Percentiles rank a stretch among this genome's conserved stretches.
phyloP scores from a whole-genome alignment of 805 yeast genomes.

The Allodekkera sacchari region DNA sequence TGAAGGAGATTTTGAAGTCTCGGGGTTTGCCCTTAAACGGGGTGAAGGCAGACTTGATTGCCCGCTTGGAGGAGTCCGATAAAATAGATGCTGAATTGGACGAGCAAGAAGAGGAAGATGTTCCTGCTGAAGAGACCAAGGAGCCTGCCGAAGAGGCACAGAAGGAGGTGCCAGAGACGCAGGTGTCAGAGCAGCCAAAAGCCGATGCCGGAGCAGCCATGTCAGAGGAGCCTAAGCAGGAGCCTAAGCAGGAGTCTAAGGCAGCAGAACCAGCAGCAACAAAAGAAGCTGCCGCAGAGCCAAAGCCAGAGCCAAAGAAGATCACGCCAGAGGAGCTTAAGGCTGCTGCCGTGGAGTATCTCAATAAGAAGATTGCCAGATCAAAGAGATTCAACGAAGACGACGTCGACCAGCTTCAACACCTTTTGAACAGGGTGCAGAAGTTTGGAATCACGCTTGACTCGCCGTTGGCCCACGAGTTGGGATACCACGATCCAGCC shows the following conservation, averaged over 20 bases:
- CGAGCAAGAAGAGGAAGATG: constrained; percentile 14
- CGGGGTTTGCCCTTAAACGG: constrained; percentile 67
- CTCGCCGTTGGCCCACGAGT: constrained; percentile 57
- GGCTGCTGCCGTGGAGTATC: constrained; percentile 55
- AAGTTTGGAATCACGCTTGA: constrained; percentile 76
- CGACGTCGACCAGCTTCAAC: constrained; percentile 42
- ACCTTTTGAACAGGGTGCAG: constrained; percentile 61
- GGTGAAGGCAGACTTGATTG: constrained; percentile 69
- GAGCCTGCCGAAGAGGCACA: constrained; percentile 5
- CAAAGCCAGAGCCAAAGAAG: constrained; percentile 18
- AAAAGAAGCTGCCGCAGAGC: constrained; percentile 12
- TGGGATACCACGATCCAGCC: constrained; percentile 37
- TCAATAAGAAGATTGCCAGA: constrained; percentile 60
- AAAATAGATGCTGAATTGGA: constrained; percentile 23
- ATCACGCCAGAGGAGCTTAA: constrained; percentile 64
- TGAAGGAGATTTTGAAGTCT: constrained; percentile 65
- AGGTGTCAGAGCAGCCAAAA: constrained; percentile 12
- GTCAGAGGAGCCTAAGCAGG: background rate
- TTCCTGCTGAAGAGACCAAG: constrained; percentile 8
- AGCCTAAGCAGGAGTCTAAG: background rate
- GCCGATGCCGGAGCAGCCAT: constrained; percentile 4
- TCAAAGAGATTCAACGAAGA: constrained; percentile 73
- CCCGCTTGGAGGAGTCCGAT: constrained; percentile 56
- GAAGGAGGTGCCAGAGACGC: constrained; percentile 11
- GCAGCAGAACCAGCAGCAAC: constrained; percentile 7